Evolutionary conservation across 2,329 filamentous ascomycete species (phyloP), one percentile per base, ranked within the genome.

Genomic region (Pleurostoma richardsiae): DNA sequence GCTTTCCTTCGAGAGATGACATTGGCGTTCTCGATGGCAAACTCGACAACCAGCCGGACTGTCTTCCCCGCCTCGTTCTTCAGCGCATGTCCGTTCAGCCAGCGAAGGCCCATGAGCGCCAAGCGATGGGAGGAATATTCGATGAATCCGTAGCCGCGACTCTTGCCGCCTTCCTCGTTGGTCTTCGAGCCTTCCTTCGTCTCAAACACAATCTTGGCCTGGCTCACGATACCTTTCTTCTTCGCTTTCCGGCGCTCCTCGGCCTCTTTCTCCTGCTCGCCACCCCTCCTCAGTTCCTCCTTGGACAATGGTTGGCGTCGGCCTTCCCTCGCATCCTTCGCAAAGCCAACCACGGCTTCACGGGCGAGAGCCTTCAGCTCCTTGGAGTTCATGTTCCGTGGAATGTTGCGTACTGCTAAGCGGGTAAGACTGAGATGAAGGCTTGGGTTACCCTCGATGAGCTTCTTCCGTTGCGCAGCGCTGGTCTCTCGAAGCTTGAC

Each of bases 1-100:
- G 84, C 81, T 50, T 75, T 80, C 46, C 95, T 79, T 53, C 94
- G 79, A 55, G 85, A 80, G n/a, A 99, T 86, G 1, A 99, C 94
- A 60, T 96, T 91, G 1, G 90, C 91, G 59, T 99, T 99, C 69
- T 99, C 94, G 63, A 99, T 96, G 26, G 94, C 90, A 63, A 99
- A 99, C 66, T 99, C 95, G 36, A 92, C 92, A 60, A 99, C 90
- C 44, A 99, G 70, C 10, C 94, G 79, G 67, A 94, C 91, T 63
- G 90, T 92, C 69, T 86, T 89, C 54, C 94, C 90, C 45, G 79
- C 68, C 28, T 73, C 68, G 52, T 77, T 80, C 58, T 77, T 72
- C 19, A 82, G 56, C 30, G 79, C 70, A 49, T 80, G 85, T 2
- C 92, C 91, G 63, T 99, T 99, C 48, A 99, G 76, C 83, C 90